A percentile compares a stretch with the other conserved stretches of the same genome.
Conservation (phyloP, 2,329 filamentous ascomycete genomes). For the Sordariomycetes sp. region DNA sequence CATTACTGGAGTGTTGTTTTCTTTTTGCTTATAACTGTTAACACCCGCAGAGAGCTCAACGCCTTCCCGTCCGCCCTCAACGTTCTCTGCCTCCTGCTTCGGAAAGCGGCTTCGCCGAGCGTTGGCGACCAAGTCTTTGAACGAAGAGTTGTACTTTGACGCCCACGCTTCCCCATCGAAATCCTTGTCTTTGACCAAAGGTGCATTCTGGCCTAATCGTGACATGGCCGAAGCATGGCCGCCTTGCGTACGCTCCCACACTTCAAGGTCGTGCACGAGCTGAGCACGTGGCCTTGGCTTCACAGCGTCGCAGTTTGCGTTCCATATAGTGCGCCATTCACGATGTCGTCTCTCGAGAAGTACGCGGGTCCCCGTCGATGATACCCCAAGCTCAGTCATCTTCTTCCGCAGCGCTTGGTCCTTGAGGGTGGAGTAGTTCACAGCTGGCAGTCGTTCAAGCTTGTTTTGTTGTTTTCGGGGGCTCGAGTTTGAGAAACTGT, state of each 20-base stretch:
- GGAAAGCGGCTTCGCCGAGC: slow-evolving; percentile 43
- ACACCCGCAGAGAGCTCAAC: background rate
- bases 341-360: slow-evolving; percentile 72
- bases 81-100: slow-evolving; percentile 26
- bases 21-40: background rate
- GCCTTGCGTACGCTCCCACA: slow-evolving; percentile 80
- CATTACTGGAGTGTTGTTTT: background rate
- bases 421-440: slow-evolving; percentile 83
- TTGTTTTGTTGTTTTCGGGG: slow-evolving; percentile 20
- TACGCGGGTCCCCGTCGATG: slow-evolving; percentile 53
- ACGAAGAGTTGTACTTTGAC: slow-evolving; percentile 60
- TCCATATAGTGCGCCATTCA: slow-evolving; percentile 94
- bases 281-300: slow-evolving; percentile 60
- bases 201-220: slow-evolving; percentile 9
- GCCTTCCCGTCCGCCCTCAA: slow-evolving; percentile 8
- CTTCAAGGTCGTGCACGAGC: slow-evolving; percentile 66
- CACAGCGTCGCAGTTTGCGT: slow-evolving; percentile 86
- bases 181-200: slow-evolving; percentile 66
- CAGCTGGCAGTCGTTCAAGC: slow-evolving; percentile 59
- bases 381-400: slow-evolving; percentile 68
- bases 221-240: slow-evolving; percentile 36
- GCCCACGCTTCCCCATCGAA: slow-evolving; percentile 77
- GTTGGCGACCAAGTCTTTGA: slow-evolving; percentile 67
- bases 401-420: slow-evolving; percentile 72
- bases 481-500: slow-evolving; percentile 11